phyloP scores from a whole-genome alignment of 495 filamentous ascomycete genomes.

The Terfezia boudieri region DNA sequence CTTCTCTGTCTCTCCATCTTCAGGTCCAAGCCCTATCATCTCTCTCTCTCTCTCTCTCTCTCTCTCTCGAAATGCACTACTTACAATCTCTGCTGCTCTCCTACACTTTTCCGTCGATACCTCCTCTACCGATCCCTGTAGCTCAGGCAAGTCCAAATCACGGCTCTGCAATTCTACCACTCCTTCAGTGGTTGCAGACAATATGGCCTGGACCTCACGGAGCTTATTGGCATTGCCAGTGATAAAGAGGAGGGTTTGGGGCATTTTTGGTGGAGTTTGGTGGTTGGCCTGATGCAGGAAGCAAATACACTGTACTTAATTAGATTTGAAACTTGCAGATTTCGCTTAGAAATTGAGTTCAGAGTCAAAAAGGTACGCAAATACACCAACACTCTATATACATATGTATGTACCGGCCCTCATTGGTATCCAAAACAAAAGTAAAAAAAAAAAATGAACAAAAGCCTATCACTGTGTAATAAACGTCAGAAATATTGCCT shows the following conservation, averaged over 20 bases:
- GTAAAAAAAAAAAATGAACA: too few relatives aligned
- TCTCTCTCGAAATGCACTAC: constrained; percentile 1
- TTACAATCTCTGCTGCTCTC: constrained; percentile 46
- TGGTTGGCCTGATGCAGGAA: too few relatives aligned
- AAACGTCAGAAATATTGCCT: too few relatives aligned
- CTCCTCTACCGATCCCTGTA: constrained; percentile 83
- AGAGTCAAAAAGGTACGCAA: too few relatives aligned
- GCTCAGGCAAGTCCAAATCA: constrained; percentile 58
- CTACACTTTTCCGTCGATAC: constrained; percentile 72
- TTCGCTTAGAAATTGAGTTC: too few relatives aligned
- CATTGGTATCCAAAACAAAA: too few relatives aligned
- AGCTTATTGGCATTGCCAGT: constrained; percentile 92
- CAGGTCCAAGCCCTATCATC: neutral
- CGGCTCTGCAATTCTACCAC: constrained; percentile 46
- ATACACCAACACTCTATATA: too few relatives aligned
- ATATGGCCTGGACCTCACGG: constrained; percentile 62
- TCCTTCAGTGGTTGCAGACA: constrained; percentile 26
- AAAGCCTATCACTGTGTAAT: too few relatives aligned
- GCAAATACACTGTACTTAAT: too few relatives aligned
- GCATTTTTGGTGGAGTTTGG: too few relatives aligned
- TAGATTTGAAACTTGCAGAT: too few relatives aligned
- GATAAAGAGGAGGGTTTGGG: constrained; percentile 57
- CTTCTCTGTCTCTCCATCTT: neutral
- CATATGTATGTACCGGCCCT: too few relatives aligned
- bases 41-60: neutral